These are phyloP conservation scores for Xylariaceae sp. DNA, from an alignment of 2,329 filamentous ascomycete genomes.

Conservation along the genomic window DNA sequence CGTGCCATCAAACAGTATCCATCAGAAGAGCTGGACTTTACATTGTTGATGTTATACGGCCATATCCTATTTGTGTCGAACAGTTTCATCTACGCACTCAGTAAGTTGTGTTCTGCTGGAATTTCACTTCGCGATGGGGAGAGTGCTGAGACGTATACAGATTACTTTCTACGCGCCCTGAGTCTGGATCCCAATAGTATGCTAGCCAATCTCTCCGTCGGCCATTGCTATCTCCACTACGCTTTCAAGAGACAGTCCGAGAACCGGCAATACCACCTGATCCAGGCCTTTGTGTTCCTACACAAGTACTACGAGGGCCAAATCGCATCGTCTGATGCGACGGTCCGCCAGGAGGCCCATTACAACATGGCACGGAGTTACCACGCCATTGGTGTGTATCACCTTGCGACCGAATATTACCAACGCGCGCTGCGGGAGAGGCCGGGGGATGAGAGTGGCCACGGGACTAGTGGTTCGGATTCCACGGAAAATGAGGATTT, in stretches of 20 bases:
- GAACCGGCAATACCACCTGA: constrained; percentile 82
- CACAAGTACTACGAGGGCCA: constrained; percentile 66
- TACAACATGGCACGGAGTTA: constrained; percentile 77
- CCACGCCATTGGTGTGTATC: constrained; percentile 68
- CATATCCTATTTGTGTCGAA: constrained; percentile 83
- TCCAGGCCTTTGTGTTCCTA: constrained; percentile 81
- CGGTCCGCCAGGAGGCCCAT: constrained; percentile 67
- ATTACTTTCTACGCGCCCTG: constrained; percentile 78
- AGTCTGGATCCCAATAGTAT: constrained; percentile 72
- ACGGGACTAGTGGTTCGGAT: constrained; percentile 3
- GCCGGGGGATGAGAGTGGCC: constrained; percentile 1
- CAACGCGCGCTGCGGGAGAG: constrained; percentile 39
- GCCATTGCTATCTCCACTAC: constrained; percentile 81
- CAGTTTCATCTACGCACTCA: constrained; percentile 78
- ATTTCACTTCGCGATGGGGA: background rate
- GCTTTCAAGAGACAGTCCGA: constrained; percentile 84
- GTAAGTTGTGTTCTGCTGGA: constrained; percentile 43
- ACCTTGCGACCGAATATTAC: constrained; percentile 72
- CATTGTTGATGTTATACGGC: constrained; percentile 81
- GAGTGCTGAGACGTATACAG: constrained; percentile 27
- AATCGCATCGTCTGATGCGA: constrained; percentile 28
- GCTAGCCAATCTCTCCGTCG: constrained; percentile 76
- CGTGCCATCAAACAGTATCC: constrained; percentile 30
- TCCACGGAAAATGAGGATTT: constrained; percentile 22
- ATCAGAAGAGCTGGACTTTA: constrained; percentile 63